A percentile compares a stretch with the other conserved stretches of the same genome.
Conservation (phyloP, 495 filamentous ascomycete genomes). For the Penicillium odoratum region DNA sequence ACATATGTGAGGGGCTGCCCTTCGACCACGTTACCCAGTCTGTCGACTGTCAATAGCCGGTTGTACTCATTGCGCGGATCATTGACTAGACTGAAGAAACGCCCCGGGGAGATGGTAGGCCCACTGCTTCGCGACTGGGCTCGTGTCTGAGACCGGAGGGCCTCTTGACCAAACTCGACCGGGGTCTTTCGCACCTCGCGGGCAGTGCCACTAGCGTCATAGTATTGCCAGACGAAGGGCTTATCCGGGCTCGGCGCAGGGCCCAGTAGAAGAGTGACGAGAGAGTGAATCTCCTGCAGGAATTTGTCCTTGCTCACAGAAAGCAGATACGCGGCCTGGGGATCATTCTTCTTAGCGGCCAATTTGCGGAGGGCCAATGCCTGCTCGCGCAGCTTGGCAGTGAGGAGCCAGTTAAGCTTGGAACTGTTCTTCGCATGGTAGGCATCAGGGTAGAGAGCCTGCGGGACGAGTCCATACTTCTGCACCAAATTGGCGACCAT, state of each 20-base stretch:
- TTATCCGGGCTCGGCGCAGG: slow-evolving; percentile 66
- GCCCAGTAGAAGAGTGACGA: slow-evolving; percentile 77
- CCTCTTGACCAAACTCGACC: slow-evolving; percentile 57
- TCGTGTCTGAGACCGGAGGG: slow-evolving; percentile 5
- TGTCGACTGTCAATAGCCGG: slow-evolving; percentile 68
- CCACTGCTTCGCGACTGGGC: slow-evolving; percentile 13
- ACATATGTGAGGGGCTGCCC: slow-evolving; percentile 73
- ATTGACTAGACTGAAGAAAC: slow-evolving; percentile 76
- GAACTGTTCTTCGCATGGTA: slow-evolving; percentile 70
- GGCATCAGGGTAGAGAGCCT: slow-evolving; percentile 74
- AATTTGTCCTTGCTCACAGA: slow-evolving; percentile 63
- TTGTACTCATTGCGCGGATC: slow-evolving; percentile 76
- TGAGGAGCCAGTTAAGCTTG: slow-evolving; percentile 72
- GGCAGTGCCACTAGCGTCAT: slow-evolving; percentile 64
- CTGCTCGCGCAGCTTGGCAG: slow-evolving; percentile 83
- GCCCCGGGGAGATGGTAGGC: slow-evolving; percentile 21
- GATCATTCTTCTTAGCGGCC: slow-evolving; percentile 15
- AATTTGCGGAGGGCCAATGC: slow-evolving; percentile 64
- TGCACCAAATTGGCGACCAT: slow-evolving; percentile 84
- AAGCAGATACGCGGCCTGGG: slow-evolving; percentile 28
- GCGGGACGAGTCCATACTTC: slow-evolving; percentile 84
- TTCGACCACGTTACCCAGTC: slow-evolving; percentile 76
- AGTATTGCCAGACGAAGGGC: slow-evolving; percentile 74
- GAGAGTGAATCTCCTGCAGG: slow-evolving; percentile 72
- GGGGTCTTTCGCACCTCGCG: slow-evolving; percentile 62